Evolutionary conservation across 305 asterid genomes (phyloP).

Genomic region (Solanum hybrid): DNA sequence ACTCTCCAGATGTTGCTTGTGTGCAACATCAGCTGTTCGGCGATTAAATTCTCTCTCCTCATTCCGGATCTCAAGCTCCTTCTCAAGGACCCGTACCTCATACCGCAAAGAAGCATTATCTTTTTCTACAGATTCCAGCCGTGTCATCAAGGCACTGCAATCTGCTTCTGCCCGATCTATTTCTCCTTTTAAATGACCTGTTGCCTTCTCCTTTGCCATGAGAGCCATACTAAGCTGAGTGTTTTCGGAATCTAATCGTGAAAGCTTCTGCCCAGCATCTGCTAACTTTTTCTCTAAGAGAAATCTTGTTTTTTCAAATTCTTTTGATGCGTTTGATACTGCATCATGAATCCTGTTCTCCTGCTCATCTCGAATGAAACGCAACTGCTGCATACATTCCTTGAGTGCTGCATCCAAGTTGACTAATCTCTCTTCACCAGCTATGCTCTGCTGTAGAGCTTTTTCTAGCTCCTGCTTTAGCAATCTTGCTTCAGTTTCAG

Average conservation of each 20-base stretch:
- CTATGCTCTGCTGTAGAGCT: slow-evolving; percentile 37
- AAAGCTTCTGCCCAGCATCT: slow-evolving; percentile 38
- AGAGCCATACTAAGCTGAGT: slow-evolving; percentile 47
- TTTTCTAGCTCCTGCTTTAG: slow-evolving; percentile 55
- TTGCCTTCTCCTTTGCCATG: slow-evolving; percentile 45
- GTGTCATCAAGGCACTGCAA: slow-evolving; percentile 27
- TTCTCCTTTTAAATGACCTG: slow-evolving; percentile 41
- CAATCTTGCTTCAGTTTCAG: slow-evolving; percentile 48
- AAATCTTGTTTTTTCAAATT: slow-evolving; percentile 30
- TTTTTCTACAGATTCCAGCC: slow-evolving; percentile 57
- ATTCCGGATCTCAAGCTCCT: slow-evolving; percentile 68
- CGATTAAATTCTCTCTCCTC: slow-evolving; percentile 69
- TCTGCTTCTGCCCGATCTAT: slow-evolving; percentile 40
- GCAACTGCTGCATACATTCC: slow-evolving; percentile 84
- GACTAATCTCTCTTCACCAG: slow-evolving; percentile 42
- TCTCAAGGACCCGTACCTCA: slow-evolving; percentile 68
- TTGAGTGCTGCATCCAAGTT: slow-evolving; percentile 80
- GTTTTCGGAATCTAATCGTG: slow-evolving; percentile 48
- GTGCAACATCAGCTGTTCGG: slow-evolving; percentile 50
- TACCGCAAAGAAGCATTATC: slow-evolving; percentile 57
- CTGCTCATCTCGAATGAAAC: slow-evolving; percentile 55
- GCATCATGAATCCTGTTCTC: slow-evolving; percentile 52
- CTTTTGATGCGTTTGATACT: slow-evolving; percentile 40
- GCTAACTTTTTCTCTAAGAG: slow-evolving; percentile 34
- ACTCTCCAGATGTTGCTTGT: slow-evolving; percentile 52